phyloP scores from a whole-genome alignment of 78 protist genomes.

The slime mould (Dictyostelium discoideum) region dicty_2.7 NC_007088.5:2405501-2406000 shows the following conservation, averaged over 20 bases:
- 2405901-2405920: not conserved
- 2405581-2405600: not conserved
- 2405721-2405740: not conserved
- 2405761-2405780: not conserved
- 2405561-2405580: not conserved
- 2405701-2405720: not conserved
- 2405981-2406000: not conserved
- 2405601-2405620: not conserved
- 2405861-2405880: not conserved
- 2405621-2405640: not conserved
- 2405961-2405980: not conserved
- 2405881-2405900: not conserved
- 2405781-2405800: not conserved
- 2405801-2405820: not conserved
- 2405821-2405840: constrained; percentile 1
- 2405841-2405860: constrained; percentile 12
- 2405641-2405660: not conserved
- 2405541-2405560: not conserved
- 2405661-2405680: not conserved
- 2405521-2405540: not conserved
- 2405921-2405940: not conserved
- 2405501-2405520: not conserved
- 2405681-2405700: not conserved
- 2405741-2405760: not conserved
- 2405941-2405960: not conserved